Evolutionary conservation across 352 stramenopile species (phyloP).

Genomic region (Thalassiosira hispida): DNA sequence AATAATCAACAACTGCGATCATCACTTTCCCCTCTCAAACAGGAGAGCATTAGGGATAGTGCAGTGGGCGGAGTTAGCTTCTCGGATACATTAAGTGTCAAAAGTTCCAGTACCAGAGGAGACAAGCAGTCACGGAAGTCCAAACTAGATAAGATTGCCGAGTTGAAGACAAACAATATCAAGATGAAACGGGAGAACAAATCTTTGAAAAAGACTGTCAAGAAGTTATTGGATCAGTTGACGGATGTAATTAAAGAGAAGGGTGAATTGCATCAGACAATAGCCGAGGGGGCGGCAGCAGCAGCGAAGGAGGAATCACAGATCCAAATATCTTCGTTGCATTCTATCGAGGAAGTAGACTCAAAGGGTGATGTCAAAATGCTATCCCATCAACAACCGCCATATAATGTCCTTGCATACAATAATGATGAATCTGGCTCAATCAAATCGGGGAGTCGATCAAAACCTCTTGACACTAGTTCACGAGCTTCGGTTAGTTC

Average conservation of each 20-base stretch:
- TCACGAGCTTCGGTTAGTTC: background rate
- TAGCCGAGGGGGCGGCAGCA: background rate
- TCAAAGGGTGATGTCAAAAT: background rate
- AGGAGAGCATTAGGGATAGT: too few relatives aligned
- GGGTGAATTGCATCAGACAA: conserved; percentile 14
- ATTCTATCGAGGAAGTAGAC: conserved; percentile 13
- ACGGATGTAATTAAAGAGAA: conserved; percentile 25
- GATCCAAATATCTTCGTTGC: background rate
- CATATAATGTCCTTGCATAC: background rate
- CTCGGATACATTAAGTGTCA: conserved; percentile 10
- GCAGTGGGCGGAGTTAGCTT: conserved; percentile 15
- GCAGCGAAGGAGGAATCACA: background rate
- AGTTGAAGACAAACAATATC: conserved; percentile 42
- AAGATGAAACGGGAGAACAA: conserved; percentile 47
- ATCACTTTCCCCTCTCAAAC: too few relatives aligned
- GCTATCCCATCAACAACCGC: background rate
- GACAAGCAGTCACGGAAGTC: conserved; percentile 27
- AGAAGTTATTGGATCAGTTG: conserved; percentile 48
- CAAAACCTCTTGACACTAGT: background rate
- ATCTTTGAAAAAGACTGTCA: conserved; percentile 51
- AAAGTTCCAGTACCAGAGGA: conserved; percentile 1
- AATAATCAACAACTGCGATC: too few relatives aligned
- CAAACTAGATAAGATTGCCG: conserved; percentile 50
- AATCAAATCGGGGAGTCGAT: background rate
- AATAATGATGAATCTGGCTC: background rate